Evolutionary conservation across 169 alveolate species (phyloP).

Genomic region (Eimeria praecox): DNA sequence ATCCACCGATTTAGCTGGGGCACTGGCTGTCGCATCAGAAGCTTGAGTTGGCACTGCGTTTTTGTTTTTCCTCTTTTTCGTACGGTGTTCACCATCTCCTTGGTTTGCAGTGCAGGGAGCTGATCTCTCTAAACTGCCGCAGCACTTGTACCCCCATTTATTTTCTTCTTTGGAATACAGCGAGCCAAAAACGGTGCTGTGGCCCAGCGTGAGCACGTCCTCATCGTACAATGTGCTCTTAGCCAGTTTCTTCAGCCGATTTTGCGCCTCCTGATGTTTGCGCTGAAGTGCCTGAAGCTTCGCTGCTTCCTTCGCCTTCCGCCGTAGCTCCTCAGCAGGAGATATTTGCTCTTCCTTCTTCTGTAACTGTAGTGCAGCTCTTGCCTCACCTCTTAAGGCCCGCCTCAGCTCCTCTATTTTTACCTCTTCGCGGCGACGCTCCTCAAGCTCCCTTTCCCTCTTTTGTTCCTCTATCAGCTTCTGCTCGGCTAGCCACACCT

Average conservation of each 20-base stretch:
- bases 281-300: constrained; percentile 69
- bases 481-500: constrained; percentile 97
- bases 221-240: constrained; percentile 88
- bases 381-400: constrained; percentile 85
- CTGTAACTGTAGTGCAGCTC: constrained; percentile 52
- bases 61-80: constrained; percentile 46
- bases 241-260: constrained; percentile 73
- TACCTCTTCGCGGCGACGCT: constrained; percentile 97
- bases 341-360: constrained; percentile 57
- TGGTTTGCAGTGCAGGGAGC: constrained; percentile 50
- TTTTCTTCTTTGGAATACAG: constrained; percentile 86
- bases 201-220: constrained; percentile 87
- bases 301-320: constrained; percentile 83
- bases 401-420: constrained; percentile 94
- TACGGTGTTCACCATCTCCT: neutral
- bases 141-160: constrained; percentile 92
- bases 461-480: constrained; percentile 94
- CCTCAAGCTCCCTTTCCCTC: constrained; percentile 94
- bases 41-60: neutral
- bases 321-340: constrained; percentile 40
- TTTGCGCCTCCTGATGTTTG: constrained; percentile 83
- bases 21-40: neutral
- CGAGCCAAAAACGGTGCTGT: constrained; percentile 90
- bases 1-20: neutral
- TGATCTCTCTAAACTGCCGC: constrained; percentile 81